Percentiles rank a stretch among this genome's conserved stretches.
These are phyloP conservation scores for Salix koriyanagi DNA, from an alignment of 345 rosid species.

Conservation along the genomic window DNA sequence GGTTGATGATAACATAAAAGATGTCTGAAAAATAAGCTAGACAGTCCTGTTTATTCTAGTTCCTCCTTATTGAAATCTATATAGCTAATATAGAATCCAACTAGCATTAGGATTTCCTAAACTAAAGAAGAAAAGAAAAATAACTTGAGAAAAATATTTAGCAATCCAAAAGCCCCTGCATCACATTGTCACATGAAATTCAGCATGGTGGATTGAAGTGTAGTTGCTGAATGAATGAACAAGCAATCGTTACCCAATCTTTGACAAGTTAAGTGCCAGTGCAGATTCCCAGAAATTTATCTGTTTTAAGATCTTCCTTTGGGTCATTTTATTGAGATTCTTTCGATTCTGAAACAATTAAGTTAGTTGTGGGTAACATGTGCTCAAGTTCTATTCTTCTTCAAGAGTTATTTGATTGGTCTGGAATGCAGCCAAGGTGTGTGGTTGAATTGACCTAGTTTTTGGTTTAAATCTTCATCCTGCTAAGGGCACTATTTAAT, in stretches of 20 bases:
- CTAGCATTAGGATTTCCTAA: no score
- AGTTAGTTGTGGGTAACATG: not conserved
- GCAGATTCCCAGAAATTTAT: not conserved
- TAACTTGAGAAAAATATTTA: no score
- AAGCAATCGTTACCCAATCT: not conserved
- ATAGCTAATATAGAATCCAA: no score
- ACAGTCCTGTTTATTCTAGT: no score
- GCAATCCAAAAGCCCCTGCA: no score
- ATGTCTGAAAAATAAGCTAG: no score
- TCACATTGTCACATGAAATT: not conserved
- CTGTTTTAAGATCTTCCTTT: not conserved
- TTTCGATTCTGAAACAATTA: not conserved
- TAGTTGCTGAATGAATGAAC: not conserved
- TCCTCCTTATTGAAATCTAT: no score
- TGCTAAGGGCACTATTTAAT: not conserved
- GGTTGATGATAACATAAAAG: no score
- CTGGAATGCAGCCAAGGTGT: not conserved
- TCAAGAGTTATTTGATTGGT: not conserved
- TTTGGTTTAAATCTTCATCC: not conserved
- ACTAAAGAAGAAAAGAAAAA: no score
- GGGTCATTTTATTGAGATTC: not conserved
- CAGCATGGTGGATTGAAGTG: not conserved
- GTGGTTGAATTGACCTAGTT: not conserved
- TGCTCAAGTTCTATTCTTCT: not conserved
- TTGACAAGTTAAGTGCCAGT: not conserved